Evolutionary conservation across 1,284 basidiomycete species (phyloP).

Genomic region (Vanrija pseudolonga): DNA sequence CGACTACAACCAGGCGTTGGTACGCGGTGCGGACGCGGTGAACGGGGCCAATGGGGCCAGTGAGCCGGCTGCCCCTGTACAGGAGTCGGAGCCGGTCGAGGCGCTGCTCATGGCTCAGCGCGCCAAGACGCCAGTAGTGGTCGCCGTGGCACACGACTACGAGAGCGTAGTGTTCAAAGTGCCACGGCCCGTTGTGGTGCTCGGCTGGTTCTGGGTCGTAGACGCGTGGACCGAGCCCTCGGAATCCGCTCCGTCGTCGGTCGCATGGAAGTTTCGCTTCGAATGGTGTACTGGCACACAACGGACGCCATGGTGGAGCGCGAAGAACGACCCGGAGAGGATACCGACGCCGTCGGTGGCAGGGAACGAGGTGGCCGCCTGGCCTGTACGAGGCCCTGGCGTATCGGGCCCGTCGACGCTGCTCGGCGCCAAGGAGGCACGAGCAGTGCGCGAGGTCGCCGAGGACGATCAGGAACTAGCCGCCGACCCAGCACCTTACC

Average conservation of each 20-base stretch:
- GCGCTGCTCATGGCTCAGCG: conserved; percentile 39
- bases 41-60: background rate
- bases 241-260: background rate
- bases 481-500: background rate
- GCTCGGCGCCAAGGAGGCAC: conserved; percentile 1
- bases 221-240: conserved; percentile 47
- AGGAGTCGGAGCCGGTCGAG: conserved; percentile 26
- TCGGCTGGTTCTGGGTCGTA: conserved; percentile 48
- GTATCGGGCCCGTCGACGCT: conserved; percentile 15
- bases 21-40: background rate
- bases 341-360: background rate
- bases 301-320: conserved; percentile 37
- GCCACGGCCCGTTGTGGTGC: conserved; percentile 31
- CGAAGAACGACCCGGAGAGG: conserved; percentile 1
- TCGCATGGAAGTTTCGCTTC: conserved; percentile 42
- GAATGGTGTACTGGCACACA: conserved; percentile 36
- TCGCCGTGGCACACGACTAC: conserved; percentile 40
- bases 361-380: background rate
- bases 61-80: background rate
- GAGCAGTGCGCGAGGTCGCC: background rate
- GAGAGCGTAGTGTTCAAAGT: conserved; percentile 35
- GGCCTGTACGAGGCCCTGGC: conserved; percentile 17
- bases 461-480: background rate
- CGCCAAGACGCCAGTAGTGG: conserved; percentile 35
- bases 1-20: background rate